Evolutionary conservation across 768 basidiomycete genomes (phyloP), one percentile per base, ranked within the genome.

Genomic region (Boletus rubropictus): DNA sequence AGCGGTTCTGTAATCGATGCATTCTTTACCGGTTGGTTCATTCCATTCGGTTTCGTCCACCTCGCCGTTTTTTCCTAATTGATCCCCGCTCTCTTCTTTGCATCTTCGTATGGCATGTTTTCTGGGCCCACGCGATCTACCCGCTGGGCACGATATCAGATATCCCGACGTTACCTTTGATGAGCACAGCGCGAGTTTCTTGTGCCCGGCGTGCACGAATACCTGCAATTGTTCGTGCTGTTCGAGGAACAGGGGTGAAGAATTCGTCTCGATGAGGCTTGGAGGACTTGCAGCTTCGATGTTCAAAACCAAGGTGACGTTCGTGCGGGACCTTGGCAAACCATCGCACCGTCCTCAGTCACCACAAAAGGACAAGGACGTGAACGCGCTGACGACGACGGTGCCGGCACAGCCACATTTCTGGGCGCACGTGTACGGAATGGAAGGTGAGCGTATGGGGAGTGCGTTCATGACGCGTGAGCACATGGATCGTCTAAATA

Each of bases 191-290:
- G 50, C 52, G 4, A 44, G 56, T 7, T 74, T 72, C 42, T 45
- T 54, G 20, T 82, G 80, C 52, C 80, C 80, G 0, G 52, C 21
- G 12, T 81, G 79, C 54, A 54, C 57, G 3, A 54, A 63, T 10
- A 70, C 51, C 10, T 82, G 80, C 60, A 77, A 73, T 37, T 81
- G 80, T 56, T 72, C 75, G 10, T 0, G 5, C 0, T 80, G 79
- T 53, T 65, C 72, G 12, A 51, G 59, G 22, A 68, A 52, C 48
- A 69, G 79, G 5, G 77, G 78, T 5, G 79, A 77, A 42, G 52
- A 58, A 10, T 79, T 77, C 48, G 46, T 77, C 9, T 61, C 69
- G 7, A 61, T 61, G 53, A 52, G 62, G 36, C 51, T 51, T 1
- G 60, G 52, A 3, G 61, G 60, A 12, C 51, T 59, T 8, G 64